Base-by-base conservation (phyloP, 495 filamentous ascomycete genomes). In the Tetracladium marchalianum region DNA sequence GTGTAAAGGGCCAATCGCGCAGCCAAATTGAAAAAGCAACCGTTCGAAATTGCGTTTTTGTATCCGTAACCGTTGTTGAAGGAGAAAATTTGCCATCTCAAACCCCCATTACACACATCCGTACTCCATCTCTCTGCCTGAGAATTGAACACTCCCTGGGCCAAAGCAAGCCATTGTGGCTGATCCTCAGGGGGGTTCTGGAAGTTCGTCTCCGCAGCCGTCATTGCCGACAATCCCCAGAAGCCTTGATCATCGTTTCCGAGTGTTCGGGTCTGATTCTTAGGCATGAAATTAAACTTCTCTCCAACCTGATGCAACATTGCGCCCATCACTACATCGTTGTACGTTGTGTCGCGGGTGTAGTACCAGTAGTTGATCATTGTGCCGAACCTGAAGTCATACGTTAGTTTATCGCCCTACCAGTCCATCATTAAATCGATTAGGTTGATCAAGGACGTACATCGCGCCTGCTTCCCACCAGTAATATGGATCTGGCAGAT, bases 111-210 rank as follows among this genome's bases (percentile, higher is more conserved):
- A 53, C 87, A 90, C n/a, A 60, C 66, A 4, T 72, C 72, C 60
- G 0, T 60, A 61, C 56, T 90, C 81, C 77, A 85, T 85, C 8
- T 73, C 0, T 62, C 51, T 1, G 71, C 73, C 56, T 92, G 85
- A 5, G 77, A 76, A 54, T 89, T 85, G 69, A 85, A 90, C 0
- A 85, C 81, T 5, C 78, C 83, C 56, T 90, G 82, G 11, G 81
- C 85, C 42, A 90, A 70, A 4, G 78, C 80, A 1, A 90, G 67
- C 84, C 85, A 90, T 40, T 76, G 72, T 1, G 84, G 82, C 43
- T 77, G 47, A 31, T 57, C 60, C 0, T 35, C 6, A 5, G 41
- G 24, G 4, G 77, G 79, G 48, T 82, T 65, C 5, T 70, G 75
- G 47, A 77, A 82, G 31, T 72, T 72, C 47, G 73, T 59, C 62